Percentiles rank a stretch among this genome's conserved stretches.
Conservation (phyloP, 2,329 filamentous ascomycete species). For the Fusarium subglutinans region DNA sequence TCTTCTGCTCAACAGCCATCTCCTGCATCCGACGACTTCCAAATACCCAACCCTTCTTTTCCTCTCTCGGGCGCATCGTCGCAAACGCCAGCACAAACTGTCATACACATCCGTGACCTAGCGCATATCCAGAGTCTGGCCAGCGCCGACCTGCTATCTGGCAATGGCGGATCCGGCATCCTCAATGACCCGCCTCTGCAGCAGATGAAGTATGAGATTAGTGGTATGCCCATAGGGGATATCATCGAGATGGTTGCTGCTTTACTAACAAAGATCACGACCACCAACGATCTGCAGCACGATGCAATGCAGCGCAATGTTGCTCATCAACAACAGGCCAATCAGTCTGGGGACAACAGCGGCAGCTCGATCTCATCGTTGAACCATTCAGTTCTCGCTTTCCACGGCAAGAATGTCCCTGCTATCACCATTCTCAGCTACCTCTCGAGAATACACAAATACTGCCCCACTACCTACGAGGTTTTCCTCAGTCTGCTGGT, state of each 20-base stretch:
- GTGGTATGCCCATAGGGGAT: constrained; percentile 94
- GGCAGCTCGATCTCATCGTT: constrained; percentile 67
- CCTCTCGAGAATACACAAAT: constrained; percentile 95
- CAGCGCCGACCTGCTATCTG: constrained; percentile 75
- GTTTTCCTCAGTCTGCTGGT: constrained; percentile 95
- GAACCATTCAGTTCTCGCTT: constrained; percentile 81
- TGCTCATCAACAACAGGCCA: constrained; percentile 66
- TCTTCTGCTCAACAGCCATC: constrained; percentile 46
- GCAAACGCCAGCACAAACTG: constrained; percentile 53
- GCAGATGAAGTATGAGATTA: constrained; percentile 87
- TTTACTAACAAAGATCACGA: constrained; percentile 94
- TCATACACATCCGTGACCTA: constrained; percentile 86
- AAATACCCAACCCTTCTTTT: constrained; percentile 50
- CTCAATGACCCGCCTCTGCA: constrained; percentile 62
- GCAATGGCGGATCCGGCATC: constrained; percentile 55
- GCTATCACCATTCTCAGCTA: constrained; percentile 98
- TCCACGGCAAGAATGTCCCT: constrained; percentile 97
- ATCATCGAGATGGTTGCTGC: constrained; percentile 99
- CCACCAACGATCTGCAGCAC: constrained; percentile 94
- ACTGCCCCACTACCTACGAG: constrained; percentile 98
- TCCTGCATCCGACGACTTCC: constrained; percentile 49
- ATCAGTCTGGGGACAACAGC: constrained; percentile 54
- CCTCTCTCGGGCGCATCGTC: constrained; percentile 43
- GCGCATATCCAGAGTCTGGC: constrained; percentile 92
- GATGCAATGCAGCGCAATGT: constrained; percentile 83